Evolutionary conservation across 345 rosid species (phyloP).

Genomic region (Euclidium syriacum): DNA sequence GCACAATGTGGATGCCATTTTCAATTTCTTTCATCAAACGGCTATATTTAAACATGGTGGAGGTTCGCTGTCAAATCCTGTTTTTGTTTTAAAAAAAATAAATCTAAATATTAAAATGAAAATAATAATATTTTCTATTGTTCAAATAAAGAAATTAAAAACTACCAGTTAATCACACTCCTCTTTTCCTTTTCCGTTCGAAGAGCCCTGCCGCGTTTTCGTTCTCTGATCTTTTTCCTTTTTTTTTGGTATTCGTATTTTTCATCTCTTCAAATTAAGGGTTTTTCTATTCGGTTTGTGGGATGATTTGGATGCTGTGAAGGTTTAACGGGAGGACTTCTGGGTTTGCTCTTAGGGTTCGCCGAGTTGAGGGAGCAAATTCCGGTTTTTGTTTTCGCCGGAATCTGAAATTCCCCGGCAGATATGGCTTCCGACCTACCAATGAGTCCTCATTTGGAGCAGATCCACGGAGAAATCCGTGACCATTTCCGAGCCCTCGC

Average conservation of each 20-base stretch:
- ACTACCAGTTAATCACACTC: not conserved
- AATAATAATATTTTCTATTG: not conserved
- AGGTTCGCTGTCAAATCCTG: slow-evolving; percentile 7
- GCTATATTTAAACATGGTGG: slow-evolving; percentile 12
- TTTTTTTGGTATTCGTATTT: too few relatives aligned
- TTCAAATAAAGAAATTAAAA: not conserved
- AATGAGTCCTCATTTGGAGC: slow-evolving; percentile 89
- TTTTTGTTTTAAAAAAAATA: too few relatives aligned
- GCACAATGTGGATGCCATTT: slow-evolving; percentile 1
- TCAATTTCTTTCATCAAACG: not conserved
- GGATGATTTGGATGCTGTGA: slow-evolving; percentile 5
- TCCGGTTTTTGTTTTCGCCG: slow-evolving; percentile 12
- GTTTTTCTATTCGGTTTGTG: not conserved
- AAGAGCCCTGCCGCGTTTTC: slow-evolving; percentile 19
- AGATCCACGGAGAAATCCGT: slow-evolving; percentile 86
- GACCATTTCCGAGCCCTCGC: slow-evolving; percentile 83
- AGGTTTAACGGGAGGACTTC: not conserved
- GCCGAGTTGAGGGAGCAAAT: not conserved
- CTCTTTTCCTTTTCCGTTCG: not conserved
- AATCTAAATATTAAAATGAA: too few relatives aligned
- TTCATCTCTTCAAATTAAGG: slow-evolving; percentile 12
- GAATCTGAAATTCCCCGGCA: slow-evolving; percentile 30
- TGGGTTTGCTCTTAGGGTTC: slow-evolving; percentile 5
- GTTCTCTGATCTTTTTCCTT: not conserved
- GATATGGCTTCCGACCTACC: slow-evolving; percentile 51